These are phyloP conservation scores for Trichoderma sp. DNA, from an alignment of 2,329 filamentous ascomycete species.

Conservation along the genomic window DNA sequence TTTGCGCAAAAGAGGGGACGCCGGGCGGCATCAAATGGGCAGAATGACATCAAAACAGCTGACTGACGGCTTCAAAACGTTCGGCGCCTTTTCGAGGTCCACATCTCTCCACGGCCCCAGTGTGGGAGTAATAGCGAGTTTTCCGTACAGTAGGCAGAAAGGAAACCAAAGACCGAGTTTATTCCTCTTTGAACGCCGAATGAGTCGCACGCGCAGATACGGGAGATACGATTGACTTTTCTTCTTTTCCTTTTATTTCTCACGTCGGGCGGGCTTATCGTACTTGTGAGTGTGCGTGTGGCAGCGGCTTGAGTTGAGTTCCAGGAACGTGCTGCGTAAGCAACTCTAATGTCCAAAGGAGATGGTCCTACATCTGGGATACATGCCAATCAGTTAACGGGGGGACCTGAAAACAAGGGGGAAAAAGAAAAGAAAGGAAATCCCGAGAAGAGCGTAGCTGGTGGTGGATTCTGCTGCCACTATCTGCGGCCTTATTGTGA, in stretches of 20 bases:
- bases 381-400: background rate
- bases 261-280: background rate
- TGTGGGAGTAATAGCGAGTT: background rate
- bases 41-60: background rate
- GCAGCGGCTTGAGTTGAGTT: background rate
- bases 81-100: background rate
- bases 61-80: background rate
- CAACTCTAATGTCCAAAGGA: background rate
- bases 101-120: background rate
- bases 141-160: background rate
- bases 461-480: background rate
- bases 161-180: background rate
- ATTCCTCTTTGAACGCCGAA: background rate
- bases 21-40: background rate
- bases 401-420: background rate
- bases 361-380: background rate
- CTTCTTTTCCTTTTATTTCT: background rate
- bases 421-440: background rate
- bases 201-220: background rate
- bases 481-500: constrained; percentile 13
- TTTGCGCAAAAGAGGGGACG: background rate
- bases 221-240: background rate
- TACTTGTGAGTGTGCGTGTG: background rate
- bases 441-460: background rate
- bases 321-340: background rate